These are phyloP conservation scores for Monilinia fructicola DNA, from an alignment of 2,329 filamentous ascomycete genomes.

Conservation along the genomic window DNA sequence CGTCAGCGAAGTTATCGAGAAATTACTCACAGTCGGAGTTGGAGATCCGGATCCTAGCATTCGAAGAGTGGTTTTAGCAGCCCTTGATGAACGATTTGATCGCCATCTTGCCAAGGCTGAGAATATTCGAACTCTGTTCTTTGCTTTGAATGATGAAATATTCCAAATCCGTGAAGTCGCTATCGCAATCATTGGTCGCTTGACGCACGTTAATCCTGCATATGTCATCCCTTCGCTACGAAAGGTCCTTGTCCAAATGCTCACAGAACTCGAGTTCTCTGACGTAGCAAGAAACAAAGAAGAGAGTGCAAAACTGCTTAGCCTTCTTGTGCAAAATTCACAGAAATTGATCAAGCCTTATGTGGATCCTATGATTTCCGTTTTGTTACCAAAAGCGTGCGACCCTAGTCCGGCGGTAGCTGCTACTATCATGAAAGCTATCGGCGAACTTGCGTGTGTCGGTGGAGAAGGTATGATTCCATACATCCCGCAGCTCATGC, in stretches of 20 bases:
- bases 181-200: constrained; percentile 91
- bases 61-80: constrained; percentile 80
- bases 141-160: constrained; percentile 91
- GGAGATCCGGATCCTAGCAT: constrained; percentile 90
- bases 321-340: constrained; percentile 88
- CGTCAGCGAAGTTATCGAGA: constrained; percentile 96
- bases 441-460: constrained; percentile 90
- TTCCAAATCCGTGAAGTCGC: constrained; percentile 92
- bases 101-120: constrained; percentile 95
- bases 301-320: constrained; percentile 90
- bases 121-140: constrained; percentile 92
- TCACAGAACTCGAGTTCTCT: constrained; percentile 95
- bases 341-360: constrained; percentile 93
- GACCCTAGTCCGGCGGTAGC: constrained; percentile 86
- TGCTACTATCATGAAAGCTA: constrained; percentile 90
- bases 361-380: constrained; percentile 92
- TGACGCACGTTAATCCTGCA: constrained; percentile 88
- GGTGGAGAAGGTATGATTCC: constrained; percentile 91
- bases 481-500: constrained; percentile 91
- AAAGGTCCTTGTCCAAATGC: constrained; percentile 91
- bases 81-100: constrained; percentile 91
- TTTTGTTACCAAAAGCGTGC: constrained; percentile 87
- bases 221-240: constrained; percentile 95
- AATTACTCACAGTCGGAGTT: constrained; percentile 89
- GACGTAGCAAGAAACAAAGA: constrained; percentile 94